Evolutionary conservation across 495 filamentous ascomycete species (phyloP).

Genomic region (Bacidia rubella): DNA sequence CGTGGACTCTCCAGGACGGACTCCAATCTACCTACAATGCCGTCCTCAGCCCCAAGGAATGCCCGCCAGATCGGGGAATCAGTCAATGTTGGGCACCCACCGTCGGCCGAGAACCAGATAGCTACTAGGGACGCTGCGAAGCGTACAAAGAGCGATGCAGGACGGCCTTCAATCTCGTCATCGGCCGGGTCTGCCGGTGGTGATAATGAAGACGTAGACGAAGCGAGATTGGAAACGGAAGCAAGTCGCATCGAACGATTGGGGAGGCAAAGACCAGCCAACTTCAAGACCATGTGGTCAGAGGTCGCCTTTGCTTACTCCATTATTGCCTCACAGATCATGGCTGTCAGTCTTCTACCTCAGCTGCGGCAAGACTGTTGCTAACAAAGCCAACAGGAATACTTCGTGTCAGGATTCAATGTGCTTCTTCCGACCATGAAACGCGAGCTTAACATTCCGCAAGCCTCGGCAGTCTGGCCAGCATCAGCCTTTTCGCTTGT

Average conservation of each 20-base stretch:
- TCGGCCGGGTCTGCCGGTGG: too few species aligned
- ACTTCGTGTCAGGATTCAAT: conserved; percentile 78
- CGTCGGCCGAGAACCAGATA: too few species aligned
- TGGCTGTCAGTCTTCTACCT: conserved; percentile 39
- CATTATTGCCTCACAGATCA: conserved; percentile 57
- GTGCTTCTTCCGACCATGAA: conserved; percentile 61
- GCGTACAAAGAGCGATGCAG: not conserved
- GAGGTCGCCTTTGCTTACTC: conserved; percentile 63
- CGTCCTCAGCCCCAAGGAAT: too few species aligned
- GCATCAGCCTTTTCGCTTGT: conserved; percentile 65
- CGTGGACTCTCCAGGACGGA: too few species aligned
- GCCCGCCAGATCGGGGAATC: too few species aligned
- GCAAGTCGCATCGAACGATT: conserved; percentile 44
- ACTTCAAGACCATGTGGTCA: conserved; percentile 44
- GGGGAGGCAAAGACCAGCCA: conserved; percentile 54
- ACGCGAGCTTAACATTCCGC: conserved; percentile 48
- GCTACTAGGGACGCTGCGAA: too few species aligned
- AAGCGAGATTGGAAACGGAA: conserved; percentile 4
- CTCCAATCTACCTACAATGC: too few species aligned
- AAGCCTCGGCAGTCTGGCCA: conserved; percentile 59
- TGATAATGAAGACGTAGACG: not conserved
- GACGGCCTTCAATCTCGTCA: not conserved
- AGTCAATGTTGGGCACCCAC: too few species aligned
- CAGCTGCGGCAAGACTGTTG: not conserved
- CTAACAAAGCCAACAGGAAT: conserved; percentile 38